Evolutionary conservation across 2,329 filamentous ascomycete genomes (phyloP).

Genomic region (Chaetomiaceae sp.): DNA sequence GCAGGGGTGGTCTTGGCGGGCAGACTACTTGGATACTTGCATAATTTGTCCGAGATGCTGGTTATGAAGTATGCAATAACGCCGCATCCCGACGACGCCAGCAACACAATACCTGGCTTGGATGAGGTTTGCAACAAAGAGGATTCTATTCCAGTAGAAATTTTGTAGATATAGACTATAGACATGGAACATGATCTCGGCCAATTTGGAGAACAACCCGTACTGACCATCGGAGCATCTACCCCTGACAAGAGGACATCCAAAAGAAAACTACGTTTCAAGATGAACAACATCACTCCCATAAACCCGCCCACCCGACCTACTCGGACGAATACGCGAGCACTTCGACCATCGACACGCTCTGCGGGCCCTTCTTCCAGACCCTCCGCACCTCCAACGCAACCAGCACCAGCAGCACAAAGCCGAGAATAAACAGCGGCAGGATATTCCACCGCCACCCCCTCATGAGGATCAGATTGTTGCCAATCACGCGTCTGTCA

Average conservation of each 20-base stretch:
- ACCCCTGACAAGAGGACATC: too few relatives aligned
- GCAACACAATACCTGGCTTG: too few relatives aligned
- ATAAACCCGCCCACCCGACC: too few relatives aligned
- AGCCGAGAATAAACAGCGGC: slow-evolving; percentile 24
- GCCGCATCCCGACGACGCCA: too few relatives aligned
- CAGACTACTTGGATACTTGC: neutral
- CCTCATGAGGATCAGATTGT: slow-evolving; percentile 29
- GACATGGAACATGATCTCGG: too few relatives aligned
- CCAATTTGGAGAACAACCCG: too few relatives aligned
- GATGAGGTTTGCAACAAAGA: too few relatives aligned
- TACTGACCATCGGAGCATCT: too few relatives aligned
- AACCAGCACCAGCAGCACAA: slow-evolving; percentile 13
- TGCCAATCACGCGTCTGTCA: slow-evolving; percentile 25
- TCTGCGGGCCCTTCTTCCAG: slow-evolving; percentile 4
- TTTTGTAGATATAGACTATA: too few relatives aligned
- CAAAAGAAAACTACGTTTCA: neutral
- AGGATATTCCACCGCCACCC: slow-evolving; percentile 38
- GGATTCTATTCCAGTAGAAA: too few relatives aligned
- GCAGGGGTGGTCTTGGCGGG: neutral
- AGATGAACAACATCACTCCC: too few relatives aligned
- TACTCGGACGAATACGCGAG: neutral
- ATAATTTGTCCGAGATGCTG: neutral
- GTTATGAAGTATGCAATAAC: too few relatives aligned
- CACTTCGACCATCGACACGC: slow-evolving; percentile 2
- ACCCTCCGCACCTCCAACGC: slow-evolving; percentile 10